Conservation (phyloP, 768 basidiomycete genomes). For the Macrolepiota fuliginosa region DNA sequence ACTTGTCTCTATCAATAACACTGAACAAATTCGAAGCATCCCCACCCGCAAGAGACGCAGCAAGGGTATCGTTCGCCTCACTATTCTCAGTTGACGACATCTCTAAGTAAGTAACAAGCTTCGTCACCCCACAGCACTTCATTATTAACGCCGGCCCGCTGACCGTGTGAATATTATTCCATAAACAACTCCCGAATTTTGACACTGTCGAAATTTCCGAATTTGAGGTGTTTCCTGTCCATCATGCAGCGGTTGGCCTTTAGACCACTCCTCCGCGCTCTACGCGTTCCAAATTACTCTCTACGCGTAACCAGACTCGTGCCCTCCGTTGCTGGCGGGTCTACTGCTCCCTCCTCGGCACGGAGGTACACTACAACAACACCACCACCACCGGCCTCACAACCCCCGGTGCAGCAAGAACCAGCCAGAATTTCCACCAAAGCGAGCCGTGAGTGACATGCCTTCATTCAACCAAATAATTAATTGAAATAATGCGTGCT, state of each 20-base stretch:
- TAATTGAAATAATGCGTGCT: not conserved
- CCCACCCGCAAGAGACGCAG: constrained; percentile 42
- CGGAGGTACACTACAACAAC: not conserved
- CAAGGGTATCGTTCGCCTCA: constrained; percentile 34
- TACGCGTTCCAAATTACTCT: constrained; percentile 21
- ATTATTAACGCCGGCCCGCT: no score
- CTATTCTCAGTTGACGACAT: not conserved
- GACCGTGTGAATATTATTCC: not conserved
- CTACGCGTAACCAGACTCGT: not conserved
- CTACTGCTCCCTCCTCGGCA: not conserved
- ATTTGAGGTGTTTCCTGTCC: not conserved
- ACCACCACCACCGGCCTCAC: not conserved
- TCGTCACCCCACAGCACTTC: not conserved
- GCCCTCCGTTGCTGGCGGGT: not conserved
- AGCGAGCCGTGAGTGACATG: constrained; percentile 10
- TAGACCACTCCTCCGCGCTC: constrained; percentile 26
- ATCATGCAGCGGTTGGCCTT: constrained; percentile 15
- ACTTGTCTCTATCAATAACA: constrained; percentile 69
- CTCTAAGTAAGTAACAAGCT: not conserved
- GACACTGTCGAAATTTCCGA: not conserved
- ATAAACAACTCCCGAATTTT: not conserved
- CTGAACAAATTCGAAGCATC: constrained; percentile 55
- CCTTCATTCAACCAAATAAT: not conserved
- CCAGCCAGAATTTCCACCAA: constrained; percentile 22
- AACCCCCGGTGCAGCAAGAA: no score